Base-by-base conservation (phyloP, 345 rosid species). In the Syzygium oleosum region DNA sequence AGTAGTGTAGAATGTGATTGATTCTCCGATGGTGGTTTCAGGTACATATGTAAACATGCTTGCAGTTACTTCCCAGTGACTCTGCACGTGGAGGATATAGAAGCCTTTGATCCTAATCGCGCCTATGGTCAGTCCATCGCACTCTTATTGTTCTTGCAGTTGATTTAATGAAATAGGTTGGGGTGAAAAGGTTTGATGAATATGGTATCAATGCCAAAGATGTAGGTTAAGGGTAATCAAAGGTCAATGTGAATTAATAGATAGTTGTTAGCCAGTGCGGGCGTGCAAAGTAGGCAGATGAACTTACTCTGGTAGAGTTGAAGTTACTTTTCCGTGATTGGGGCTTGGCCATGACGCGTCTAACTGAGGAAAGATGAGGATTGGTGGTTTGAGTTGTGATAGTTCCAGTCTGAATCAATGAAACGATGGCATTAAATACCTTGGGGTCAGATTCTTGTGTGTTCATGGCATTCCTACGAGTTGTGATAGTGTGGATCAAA, bases 21-120 rank as follows among this genome's bases (percentile, higher is more conserved):
- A 46, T 68, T 88, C 85, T 65, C 27, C 25, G 29, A 21, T 59
- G 87, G 31, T 86, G 80, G 31, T n/a, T 87, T 4, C 94, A 97
- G 99, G 93, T 95, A 91, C 87, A 92, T 98, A 85, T 95, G 96
- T 83, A 93, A 91, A 87, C 98, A 94, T 90, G 96, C 95, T 4
- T 92, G 92, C 89, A 90, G 91, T 87, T 95, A 95, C 91, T 96
- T 98, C 89, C 99, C 99, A 0, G 84, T 95, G 65, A 91, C 93
- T 88, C 93, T 98, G 52, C 93, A 95, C 43, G 96, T 95, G 43
- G 99, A 96, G 88, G 98, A 95, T 83, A 86, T 94, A 41, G 87
- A 91, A 86, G 95, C 95, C 88, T 95, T 98, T 85, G 92, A 91
- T 85, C 90, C 96, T 52, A 87, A 94, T 90, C 95, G 93, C 21